Base-by-base conservation (phyloP, 2,329 filamentous ascomycete genomes). In the Beauveria scarabaeidicola region DNA sequence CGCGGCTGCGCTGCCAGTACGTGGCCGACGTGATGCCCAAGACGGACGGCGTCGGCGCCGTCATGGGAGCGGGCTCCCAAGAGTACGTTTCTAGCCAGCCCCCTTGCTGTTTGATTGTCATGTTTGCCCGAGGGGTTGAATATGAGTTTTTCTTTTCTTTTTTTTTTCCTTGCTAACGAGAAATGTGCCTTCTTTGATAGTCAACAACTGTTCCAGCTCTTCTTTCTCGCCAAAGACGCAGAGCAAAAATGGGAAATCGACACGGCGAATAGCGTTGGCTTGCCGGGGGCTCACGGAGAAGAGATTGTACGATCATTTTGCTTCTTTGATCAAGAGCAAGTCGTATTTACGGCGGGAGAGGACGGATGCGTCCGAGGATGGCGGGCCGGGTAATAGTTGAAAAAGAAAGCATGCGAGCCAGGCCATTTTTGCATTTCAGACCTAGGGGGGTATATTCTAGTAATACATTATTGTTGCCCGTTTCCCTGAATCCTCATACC, bases 1-100 rank as follows among this genome's bases (percentile, higher is more conserved):
- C 78, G 61, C 73, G 74, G n/a, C 70, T 92, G 6, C 79, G 77
- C 3, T 90, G 87, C 64, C 88, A 89, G 75, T 94, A 94, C 70
- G 80, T 91, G 2, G 84, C 87, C 19, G 84, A 87, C 66, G 77
- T 92, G 43, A 72, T 82, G 48, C 78, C 78, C 56, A 85, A 88
- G 73, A 70, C 79, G 25, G 82, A 84, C 43, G 81, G 80, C 3
- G 75, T 73, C 13, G 82, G 83, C 0, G 83, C 83, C 5, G 79
- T 86, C 15, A 73, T 90, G 43, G 87, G 84, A 2, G 81, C 80
- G 1, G 87, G 87, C n/a, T 78, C 80, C 41, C 86, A 88, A 66
- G 86, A 87, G 85, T 87, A 75, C 70, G 80, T 77, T 43, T n/a
- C 10, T 15, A 19, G 13, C 15, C 38, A 7, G 2, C 9, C n/a